phyloP scores from a whole-genome alignment of 106 monocot genomes.

The Dendrobium chrysotoxum region DNA sequence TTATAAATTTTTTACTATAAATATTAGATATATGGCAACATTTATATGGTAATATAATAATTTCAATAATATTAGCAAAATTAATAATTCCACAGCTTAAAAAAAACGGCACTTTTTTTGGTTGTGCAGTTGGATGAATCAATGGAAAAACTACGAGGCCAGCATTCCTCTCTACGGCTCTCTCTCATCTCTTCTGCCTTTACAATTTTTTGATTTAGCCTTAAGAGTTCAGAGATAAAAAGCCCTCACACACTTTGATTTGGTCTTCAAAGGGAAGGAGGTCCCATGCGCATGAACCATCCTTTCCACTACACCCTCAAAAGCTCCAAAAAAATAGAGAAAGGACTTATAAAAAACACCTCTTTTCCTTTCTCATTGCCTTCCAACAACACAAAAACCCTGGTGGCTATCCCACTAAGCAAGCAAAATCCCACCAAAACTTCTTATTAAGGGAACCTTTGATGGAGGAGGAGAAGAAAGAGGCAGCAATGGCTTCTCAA shows the following conservation, averaged over 20 bases:
- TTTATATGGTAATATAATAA: too few species aligned
- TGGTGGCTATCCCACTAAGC: slow-evolving; percentile 1
- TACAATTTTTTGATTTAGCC: too few species aligned
- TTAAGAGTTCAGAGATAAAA: too few species aligned
- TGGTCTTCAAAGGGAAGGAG: not conserved
- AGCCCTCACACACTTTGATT: not conserved
- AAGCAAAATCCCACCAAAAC: not conserved
- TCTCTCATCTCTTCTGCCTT: too few species aligned
- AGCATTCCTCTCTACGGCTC: too few species aligned
- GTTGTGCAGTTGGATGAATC: too few species aligned
- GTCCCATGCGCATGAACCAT: slow-evolving; percentile 1
- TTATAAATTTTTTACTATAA: too few species aligned
- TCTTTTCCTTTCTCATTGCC: not conserved
- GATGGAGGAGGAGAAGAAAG: not conserved
- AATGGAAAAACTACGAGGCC: too few species aligned
- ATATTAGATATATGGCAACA: too few species aligned
- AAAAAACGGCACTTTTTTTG: too few species aligned
- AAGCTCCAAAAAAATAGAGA: not conserved
- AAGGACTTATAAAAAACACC: not conserved
- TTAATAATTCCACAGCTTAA: too few species aligned
- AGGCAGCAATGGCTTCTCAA: slow-evolving; percentile 11
- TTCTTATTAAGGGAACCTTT: not conserved
- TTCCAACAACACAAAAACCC: not conserved
- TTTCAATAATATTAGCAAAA: too few species aligned
- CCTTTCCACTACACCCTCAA: not conserved